Evolutionary conservation across 352 stramenopile genomes (phyloP).

Genomic region (Globisporangium megalacanthum): DNA sequence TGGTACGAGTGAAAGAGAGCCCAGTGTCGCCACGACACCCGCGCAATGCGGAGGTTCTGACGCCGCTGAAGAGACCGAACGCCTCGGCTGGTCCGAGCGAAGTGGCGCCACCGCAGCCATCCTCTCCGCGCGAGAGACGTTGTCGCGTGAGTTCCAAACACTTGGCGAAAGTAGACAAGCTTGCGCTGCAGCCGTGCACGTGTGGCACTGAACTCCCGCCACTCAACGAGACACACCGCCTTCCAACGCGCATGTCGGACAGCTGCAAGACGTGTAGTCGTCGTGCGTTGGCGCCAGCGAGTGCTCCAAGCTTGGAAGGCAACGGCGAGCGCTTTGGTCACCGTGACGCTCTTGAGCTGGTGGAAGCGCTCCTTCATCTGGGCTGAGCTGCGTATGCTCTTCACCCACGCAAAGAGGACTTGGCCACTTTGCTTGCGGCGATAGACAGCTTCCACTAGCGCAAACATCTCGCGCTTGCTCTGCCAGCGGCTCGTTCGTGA

Average conservation of each 20-base stretch:
- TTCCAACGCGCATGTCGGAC: not conserved
- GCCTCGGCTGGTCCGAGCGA: not conserved
- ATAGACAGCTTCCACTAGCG: slow-evolving; percentile 17
- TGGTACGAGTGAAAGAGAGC: slow-evolving; percentile 19
- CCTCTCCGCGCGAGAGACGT: slow-evolving; percentile 19
- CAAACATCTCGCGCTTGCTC: slow-evolving; percentile 17
- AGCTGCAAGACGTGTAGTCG: not conserved
- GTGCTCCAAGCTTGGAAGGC: slow-evolving; percentile 5
- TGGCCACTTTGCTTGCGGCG: slow-evolving; percentile 15
- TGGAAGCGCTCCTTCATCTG: not conserved
- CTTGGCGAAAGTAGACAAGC: slow-evolving; percentile 26
- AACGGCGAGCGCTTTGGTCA: not conserved
- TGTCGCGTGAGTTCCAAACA: slow-evolving; percentile 26
- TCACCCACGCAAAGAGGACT: slow-evolving; percentile 18
- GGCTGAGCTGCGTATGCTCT: not conserved
- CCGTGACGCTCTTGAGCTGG: not conserved
- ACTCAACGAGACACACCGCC: slow-evolving; percentile 10
- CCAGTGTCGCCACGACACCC: slow-evolving; percentile 22
- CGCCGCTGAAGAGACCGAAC: slow-evolving; percentile 6
- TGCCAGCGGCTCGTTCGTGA: slow-evolving; percentile 18
- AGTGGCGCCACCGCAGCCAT: slow-evolving; percentile 29
- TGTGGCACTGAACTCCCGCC: slow-evolving; percentile 9
- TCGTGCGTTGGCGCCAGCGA: slow-evolving; percentile 2
- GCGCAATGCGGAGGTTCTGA: slow-evolving; percentile 1
- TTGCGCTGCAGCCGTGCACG: slow-evolving; percentile 24